Evolutionary conservation across 805 yeast genomes (phyloP).

Genomic region (Saturnispora gosingensis): DNA sequence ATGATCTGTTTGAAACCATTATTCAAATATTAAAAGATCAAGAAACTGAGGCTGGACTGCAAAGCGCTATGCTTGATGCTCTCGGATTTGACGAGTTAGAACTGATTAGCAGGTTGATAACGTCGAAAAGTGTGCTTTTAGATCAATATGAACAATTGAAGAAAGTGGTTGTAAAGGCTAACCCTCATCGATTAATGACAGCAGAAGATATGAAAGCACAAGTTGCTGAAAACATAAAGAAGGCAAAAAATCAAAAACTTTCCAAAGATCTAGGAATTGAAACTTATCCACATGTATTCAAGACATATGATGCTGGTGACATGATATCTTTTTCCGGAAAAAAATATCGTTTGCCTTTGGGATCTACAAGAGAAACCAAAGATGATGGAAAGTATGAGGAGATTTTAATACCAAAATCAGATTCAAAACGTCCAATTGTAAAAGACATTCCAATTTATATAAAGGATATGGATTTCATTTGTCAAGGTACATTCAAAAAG

Average conservation of each 20-base stretch:
- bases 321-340: conserved; percentile 75
- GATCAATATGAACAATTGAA: conserved; percentile 13
- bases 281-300: conserved; percentile 81
- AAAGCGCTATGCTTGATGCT: conserved; percentile 65
- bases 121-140: conserved; percentile 31
- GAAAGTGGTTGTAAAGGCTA: background rate
- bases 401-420: conserved; percentile 71
- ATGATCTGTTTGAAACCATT: conserved; percentile 23
- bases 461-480: conserved; percentile 59
- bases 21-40: conserved; percentile 28
- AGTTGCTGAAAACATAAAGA: conserved; percentile 40
- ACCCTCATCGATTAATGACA: conserved; percentile 31
- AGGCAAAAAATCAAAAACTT: conserved; percentile 40
- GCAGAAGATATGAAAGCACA: conserved; percentile 47
- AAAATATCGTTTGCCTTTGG: conserved; percentile 69
- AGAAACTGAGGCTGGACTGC: conserved; percentile 49
- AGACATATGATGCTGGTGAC: conserved; percentile 56
- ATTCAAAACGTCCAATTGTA: conserved; percentile 32
- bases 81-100: conserved; percentile 85
- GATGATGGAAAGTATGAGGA: conserved; percentile 50
- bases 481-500: conserved; percentile 75
- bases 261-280: conserved; percentile 37
- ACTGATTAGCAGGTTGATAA: conserved; percentile 54
- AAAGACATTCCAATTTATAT: conserved; percentile 48
- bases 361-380: conserved; percentile 57